These are phyloP conservation scores for Solanum pimpinellifolium DNA, from an alignment of 257 asterid species.

Conservation along the genomic window DNA sequence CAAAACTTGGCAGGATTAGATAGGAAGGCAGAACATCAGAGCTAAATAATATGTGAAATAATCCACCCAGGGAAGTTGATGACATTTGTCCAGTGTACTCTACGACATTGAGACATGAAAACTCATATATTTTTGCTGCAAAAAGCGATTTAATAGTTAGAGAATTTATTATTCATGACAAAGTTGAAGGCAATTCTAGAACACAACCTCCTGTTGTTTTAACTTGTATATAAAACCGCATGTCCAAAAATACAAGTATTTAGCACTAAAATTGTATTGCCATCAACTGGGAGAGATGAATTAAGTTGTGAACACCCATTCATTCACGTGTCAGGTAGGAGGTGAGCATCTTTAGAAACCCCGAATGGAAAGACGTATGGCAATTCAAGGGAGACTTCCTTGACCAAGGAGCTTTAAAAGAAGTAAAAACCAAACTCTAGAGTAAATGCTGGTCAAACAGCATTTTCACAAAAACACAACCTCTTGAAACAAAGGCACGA, in stretches of 20 bases:
- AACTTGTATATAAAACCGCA: background rate
- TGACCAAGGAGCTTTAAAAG: background rate
- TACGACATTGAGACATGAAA: background rate
- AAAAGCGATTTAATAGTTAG: background rate
- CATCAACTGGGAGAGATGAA: background rate
- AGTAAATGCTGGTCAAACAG: background rate
- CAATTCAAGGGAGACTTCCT: background rate
- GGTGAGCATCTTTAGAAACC: background rate
- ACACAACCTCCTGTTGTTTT: background rate
- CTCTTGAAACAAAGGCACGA: background rate
- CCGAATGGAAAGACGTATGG: background rate
- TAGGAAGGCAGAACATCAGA: background rate
- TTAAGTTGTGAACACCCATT: background rate
- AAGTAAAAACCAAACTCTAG: background rate
- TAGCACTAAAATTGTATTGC: background rate
- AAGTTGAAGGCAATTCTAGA: background rate
- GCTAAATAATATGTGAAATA: background rate
- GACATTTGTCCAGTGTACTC: background rate
- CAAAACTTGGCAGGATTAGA: background rate
- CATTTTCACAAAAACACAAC: background rate
- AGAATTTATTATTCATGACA: background rate
- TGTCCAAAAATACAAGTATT: background rate
- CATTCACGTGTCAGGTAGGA: background rate
- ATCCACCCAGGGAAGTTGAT: background rate
- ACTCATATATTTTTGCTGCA: background rate